Percentiles rank a stretch among this genome's conserved stretches.
These are phyloP conservation scores for Kalanchoe fedtschenkoi DNA, from an alignment of 164 flowering plant genomes.

Conservation along the genomic window DNA sequence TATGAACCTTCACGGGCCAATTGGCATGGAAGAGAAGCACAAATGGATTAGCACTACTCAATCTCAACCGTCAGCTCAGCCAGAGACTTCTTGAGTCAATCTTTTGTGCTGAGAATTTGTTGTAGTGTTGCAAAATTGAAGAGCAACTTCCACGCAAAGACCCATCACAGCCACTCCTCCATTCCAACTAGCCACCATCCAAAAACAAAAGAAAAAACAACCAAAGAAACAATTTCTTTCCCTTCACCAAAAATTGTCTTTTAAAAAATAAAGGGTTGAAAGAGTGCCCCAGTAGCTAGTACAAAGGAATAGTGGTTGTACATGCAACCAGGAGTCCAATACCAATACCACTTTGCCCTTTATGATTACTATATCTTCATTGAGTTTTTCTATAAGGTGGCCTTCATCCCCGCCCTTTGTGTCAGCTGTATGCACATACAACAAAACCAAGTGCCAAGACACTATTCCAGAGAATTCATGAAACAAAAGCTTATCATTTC, in stretches of 20 bases:
- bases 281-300: background rate
- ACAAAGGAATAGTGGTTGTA: background rate
- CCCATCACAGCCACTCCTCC: background rate
- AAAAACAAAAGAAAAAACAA: background rate
- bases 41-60: background rate
- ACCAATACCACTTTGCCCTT: background rate
- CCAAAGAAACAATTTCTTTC: background rate
- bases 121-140: background rate
- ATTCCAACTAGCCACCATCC: background rate
- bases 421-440: background rate
- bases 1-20: background rate
- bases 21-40: background rate
- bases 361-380: background rate
- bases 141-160: too few species aligned
- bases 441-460: background rate
- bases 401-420: background rate
- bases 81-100: background rate
- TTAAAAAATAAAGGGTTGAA: background rate
- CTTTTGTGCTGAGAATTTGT: background rate
- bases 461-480: background rate
- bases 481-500: background rate
- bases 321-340: background rate
- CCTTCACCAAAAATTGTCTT: background rate
- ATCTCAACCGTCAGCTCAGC: background rate
- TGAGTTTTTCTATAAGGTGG: background rate